These are phyloP conservation scores for Malbranchea cinnamomea DNA, from an alignment of 2,329 filamentous ascomycete genomes.

Conservation along the genomic window DNA sequence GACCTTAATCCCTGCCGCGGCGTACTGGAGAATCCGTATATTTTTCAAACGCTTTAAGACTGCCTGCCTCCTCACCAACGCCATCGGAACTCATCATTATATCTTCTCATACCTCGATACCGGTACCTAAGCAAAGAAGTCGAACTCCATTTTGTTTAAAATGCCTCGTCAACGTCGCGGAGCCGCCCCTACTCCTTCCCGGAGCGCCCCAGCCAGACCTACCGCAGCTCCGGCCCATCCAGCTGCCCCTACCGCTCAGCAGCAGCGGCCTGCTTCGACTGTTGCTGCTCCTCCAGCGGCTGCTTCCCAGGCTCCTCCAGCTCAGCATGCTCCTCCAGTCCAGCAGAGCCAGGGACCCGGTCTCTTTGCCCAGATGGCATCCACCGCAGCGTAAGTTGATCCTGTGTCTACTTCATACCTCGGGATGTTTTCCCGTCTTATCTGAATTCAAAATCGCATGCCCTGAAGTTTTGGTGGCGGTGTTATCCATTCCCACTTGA, in stretches of 20 bases:
- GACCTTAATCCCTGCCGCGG: slow-evolving; percentile 3
- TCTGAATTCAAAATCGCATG: too few relatives aligned
- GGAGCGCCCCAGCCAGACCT: slow-evolving; percentile 51
- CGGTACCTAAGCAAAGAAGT: slow-evolving; percentile 8
- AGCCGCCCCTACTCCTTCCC: slow-evolving; percentile 36
- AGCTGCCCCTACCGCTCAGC: slow-evolving; percentile 35
- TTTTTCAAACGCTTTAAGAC: slow-evolving; percentile 4
- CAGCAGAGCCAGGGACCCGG: slow-evolving; percentile 54
- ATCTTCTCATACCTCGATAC: neutral
- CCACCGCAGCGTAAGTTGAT: slow-evolving; percentile 77
- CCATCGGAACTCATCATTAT: neutral
- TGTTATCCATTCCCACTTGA: too few relatives aligned
- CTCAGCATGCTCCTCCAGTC: slow-evolving; percentile 35
- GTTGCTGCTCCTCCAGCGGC: slow-evolving; percentile 41
- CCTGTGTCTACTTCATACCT: slow-evolving; percentile 6
- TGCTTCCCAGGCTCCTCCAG: slow-evolving; percentile 23
- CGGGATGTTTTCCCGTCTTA: too few relatives aligned
- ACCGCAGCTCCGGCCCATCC: slow-evolving; percentile 44
- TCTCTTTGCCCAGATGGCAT: slow-evolving; percentile 92
- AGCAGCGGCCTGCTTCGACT: slow-evolving; percentile 55
- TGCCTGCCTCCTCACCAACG: neutral
- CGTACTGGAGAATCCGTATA: slow-evolving; percentile 3
- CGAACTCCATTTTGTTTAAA: too few relatives aligned
- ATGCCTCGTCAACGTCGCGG: slow-evolving; percentile 70
- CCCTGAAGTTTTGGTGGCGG: too few relatives aligned